These are phyloP conservation scores for Dryadomyces quercivorus DNA, from an alignment of 2,329 filamentous ascomycete species.

Conservation along the genomic window DNA sequence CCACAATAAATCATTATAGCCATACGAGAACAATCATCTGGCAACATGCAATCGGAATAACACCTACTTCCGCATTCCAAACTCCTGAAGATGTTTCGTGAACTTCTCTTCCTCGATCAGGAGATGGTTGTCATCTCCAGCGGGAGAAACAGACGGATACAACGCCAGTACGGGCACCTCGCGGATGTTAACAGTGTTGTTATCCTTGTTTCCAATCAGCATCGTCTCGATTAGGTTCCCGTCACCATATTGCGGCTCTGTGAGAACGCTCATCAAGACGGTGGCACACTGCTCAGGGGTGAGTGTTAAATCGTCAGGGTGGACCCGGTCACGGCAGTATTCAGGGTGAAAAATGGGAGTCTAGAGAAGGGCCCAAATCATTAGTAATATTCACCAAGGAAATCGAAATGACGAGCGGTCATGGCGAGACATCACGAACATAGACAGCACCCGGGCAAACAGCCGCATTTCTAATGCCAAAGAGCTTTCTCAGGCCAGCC, in stretches of 20 bases:
- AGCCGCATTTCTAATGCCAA: slow-evolving; percentile 18
- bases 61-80: too few relatives aligned
- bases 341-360: slow-evolving; percentile 2
- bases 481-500: slow-evolving; percentile 18
- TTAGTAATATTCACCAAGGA: too few relatives aligned
- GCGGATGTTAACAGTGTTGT: neutral
- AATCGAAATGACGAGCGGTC: too few relatives aligned
- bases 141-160: neutral
- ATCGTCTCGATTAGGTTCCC: slow-evolving; percentile 1
- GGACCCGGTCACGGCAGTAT: neutral
- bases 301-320: neutral
- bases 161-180: neutral
- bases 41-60: too few relatives aligned
- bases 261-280: neutral
- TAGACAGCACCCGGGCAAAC: slow-evolving; percentile 1
- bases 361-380: neutral
- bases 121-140: too few relatives aligned
- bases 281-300: neutral
- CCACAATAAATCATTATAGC: too few relatives aligned
- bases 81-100: too few relatives aligned
- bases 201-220: neutral
- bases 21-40: too few relatives aligned
- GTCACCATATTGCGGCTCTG: neutral
- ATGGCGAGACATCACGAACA: neutral
- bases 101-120: too few relatives aligned